Percentiles rank a stretch among this genome's conserved stretches.
phyloP scores from a whole-genome alignment of 345 rosid species.

The Carallia brachiata region DNA sequence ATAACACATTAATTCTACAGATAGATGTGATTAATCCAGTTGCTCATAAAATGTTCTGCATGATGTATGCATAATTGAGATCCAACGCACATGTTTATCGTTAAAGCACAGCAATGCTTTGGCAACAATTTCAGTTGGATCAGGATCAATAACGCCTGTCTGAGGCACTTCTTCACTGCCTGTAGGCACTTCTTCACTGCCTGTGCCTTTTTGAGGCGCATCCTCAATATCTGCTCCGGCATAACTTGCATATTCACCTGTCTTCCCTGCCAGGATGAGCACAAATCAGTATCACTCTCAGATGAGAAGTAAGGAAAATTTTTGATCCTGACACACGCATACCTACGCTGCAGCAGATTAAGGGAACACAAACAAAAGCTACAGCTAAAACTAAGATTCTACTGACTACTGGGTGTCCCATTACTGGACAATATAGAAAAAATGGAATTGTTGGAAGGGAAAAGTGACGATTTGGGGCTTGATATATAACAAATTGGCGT shows the following conservation, averaged over 20 bases:
- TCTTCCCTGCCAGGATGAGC: constrained; percentile 38
- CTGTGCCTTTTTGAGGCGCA: not conserved
- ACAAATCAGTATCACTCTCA: constrained; percentile 11
- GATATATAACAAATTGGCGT: constrained; percentile 20
- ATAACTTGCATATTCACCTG: constrained; percentile 29
- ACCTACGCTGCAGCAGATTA: constrained; percentile 40
- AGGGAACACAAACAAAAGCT: constrained; percentile 25
- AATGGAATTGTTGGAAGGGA: constrained; percentile 14
- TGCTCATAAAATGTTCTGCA: not conserved
- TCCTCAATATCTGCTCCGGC: constrained; percentile 14
- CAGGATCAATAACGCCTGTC: not conserved
- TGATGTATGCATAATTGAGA: not conserved
- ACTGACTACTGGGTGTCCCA: constrained; percentile 36
- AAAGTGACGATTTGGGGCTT: constrained; percentile 12
- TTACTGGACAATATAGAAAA: constrained; percentile 26
- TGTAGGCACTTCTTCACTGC: constrained; percentile 15
- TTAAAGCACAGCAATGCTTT: constrained; percentile 79
- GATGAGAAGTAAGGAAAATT: not conserved
- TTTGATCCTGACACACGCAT: not conserved
- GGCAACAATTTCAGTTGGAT: constrained; percentile 55
- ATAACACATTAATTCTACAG: too few species aligned
- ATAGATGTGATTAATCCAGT: too few species aligned
- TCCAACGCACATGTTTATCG: constrained; percentile 50
- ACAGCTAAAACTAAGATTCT: constrained; percentile 30
- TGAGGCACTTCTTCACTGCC: not conserved